A percentile compares a stretch with the other conserved stretches of the same genome.
phyloP scores from a whole-genome alignment of 257 asterid genomes.

The Solanum tarijense region DNA sequence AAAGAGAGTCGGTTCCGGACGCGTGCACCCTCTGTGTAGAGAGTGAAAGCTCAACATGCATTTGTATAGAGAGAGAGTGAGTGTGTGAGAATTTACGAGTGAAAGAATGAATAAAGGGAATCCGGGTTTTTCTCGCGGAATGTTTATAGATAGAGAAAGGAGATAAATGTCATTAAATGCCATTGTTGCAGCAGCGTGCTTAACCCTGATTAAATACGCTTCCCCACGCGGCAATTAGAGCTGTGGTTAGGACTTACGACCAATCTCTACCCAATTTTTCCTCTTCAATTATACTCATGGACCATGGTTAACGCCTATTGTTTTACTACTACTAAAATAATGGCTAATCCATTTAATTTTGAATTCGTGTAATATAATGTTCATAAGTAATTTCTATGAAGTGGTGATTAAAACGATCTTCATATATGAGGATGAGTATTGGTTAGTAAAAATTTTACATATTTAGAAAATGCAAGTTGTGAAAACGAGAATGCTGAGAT shows the following conservation, averaged over 20 bases:
- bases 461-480: not conserved
- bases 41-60: not conserved
- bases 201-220: not conserved
- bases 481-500: not conserved
- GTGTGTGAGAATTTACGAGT: not conserved
- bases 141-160: not conserved
- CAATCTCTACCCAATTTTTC: not conserved
- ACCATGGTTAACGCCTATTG: not conserved
- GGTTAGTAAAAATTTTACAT: rapidly evolving
- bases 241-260: not conserved
- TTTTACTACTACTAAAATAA: too few relatives aligned
- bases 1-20: not conserved
- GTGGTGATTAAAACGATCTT: not conserved
- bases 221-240: not conserved
- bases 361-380: not conserved
- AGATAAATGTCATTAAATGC: not conserved
- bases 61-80: not conserved
- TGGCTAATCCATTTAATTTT: too few relatives aligned
- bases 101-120: not conserved
- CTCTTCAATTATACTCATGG: not conserved
- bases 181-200: not conserved
- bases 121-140: not conserved
- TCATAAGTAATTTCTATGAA: too few relatives aligned
- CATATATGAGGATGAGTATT: not conserved
- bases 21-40: not conserved